Conservation (phyloP, 306 rosid genomes). For the Quercus parvula region DNA sequence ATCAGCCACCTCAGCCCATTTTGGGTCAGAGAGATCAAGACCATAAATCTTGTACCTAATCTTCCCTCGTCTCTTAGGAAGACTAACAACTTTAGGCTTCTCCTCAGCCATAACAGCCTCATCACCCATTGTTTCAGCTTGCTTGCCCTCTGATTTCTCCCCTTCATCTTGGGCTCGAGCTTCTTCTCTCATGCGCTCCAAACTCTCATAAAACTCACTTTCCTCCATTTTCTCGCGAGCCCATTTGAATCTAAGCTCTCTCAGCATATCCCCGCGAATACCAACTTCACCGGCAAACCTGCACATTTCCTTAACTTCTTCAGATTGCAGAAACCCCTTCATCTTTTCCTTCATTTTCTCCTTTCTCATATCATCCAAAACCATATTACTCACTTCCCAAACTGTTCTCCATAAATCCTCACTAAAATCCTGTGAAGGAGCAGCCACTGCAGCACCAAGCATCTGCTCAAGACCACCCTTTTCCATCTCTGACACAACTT, state of each 20-base stretch:
- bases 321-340: conserved; percentile 72
- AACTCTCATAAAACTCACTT: conserved; percentile 57
- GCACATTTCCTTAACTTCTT: conserved; percentile 82
- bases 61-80: conserved; percentile 85
- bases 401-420: conserved; percentile 91
- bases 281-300: conserved; percentile 90
- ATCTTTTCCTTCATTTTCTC: conserved; percentile 73
- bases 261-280: conserved; percentile 72
- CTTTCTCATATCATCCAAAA: conserved; percentile 72
- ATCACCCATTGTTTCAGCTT: conserved; percentile 6
- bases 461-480: conserved; percentile 36
- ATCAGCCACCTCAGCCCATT: conserved; percentile 79
- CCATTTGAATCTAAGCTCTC: conserved; percentile 94
- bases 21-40: conserved; percentile 74
- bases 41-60: conserved; percentile 74
- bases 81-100: conserved; percentile 41
- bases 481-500: conserved; percentile 65
- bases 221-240: conserved; percentile 92
- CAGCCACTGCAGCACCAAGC: conserved; percentile 9
- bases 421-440: conserved; percentile 53
- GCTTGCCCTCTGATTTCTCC: conserved; percentile 1
- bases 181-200: conserved; percentile 52
- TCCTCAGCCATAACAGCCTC: conserved; percentile 32
- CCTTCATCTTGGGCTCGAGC: conserved; percentile 26
- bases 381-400: conserved; percentile 84